Base-by-base conservation (phyloP, 2,329 filamentous ascomycete species). In the Colletotrichum cuscutae region DNA sequence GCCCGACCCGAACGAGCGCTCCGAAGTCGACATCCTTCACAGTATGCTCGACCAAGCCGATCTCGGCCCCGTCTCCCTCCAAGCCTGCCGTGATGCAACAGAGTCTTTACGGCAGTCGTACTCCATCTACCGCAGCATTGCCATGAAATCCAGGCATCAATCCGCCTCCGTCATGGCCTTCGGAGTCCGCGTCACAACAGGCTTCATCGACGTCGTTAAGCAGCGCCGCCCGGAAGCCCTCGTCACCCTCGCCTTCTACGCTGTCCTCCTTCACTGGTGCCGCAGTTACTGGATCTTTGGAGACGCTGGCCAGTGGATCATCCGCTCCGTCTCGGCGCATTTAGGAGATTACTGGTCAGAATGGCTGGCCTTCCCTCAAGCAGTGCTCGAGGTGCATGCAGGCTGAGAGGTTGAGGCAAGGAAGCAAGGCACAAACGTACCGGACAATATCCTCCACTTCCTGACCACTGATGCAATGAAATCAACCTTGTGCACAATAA, bases 171-270 rank as follows among this genome's bases (percentile, higher is more conserved):
- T 62, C 28, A 65, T 66, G 2, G 77, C 78, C 4, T 83, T 82
- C 59, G 79, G 79, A 11, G 79, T 82, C 3, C 71, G 79, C 22
- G 75, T 84, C 3, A 76, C 79, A 4, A 73, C 76, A 3, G 80
- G 79, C 19, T 85, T 81, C 60, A 76, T 83, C 53, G 79, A 83
- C 8, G 76, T 81, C 22, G 75, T 85, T 35, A 77, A 78, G 19
- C 79, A 80, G 32, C 76, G 80, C n/a, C 78, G 79, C 0, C 82
- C 84, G 0, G 84, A 84, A 60, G 84, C 84, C 8, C 78, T 89
- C 28, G 79, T 87, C 12, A 81, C 89, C 7, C 77, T 89, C 26
- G 86, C 85, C 6, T 83, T 88, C 75, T 88, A 87, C 71, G 86
- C 86, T 12, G 81, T 87, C 4, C 75, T 89, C 54, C 78, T 88